These are phyloP conservation scores for Hanseniaspora meyeri DNA, from an alignment of 805 yeast genomes.

Conservation along the genomic window DNA sequence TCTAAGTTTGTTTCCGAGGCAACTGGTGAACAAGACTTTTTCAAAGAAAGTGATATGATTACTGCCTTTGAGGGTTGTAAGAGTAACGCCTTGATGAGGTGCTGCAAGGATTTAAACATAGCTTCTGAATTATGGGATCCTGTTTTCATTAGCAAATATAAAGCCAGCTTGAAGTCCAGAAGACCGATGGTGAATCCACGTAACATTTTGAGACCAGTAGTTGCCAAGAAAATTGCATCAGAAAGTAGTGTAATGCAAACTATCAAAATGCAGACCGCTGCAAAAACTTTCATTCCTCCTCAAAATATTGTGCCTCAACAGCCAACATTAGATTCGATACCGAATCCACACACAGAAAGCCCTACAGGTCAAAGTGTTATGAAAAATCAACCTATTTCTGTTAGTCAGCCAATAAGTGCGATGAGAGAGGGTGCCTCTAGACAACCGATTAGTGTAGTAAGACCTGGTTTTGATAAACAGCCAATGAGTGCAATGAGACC, in stretches of 20 bases:
- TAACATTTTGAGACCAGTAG: background rate
- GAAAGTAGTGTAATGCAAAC: background rate
- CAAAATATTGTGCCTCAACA: no score
- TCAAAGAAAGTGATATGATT: slow-evolving; percentile 72
- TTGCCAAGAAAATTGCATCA: background rate
- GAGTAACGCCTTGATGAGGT: slow-evolving; percentile 91
- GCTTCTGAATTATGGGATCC: slow-evolving; percentile 99
- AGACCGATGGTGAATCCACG: slow-evolving; percentile 36
- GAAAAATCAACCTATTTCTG: no score
- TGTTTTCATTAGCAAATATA: slow-evolving; percentile 60
- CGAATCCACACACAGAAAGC: no score
- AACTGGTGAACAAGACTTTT: slow-evolving; percentile 91
- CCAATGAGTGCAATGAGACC: no score
- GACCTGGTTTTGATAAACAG: no score
- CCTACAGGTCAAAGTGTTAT: no score
- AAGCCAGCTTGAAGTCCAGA: slow-evolving; percentile 58
- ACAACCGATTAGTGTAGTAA: no score
- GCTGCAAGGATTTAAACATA: slow-evolving; percentile 93
- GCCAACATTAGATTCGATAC: no score
- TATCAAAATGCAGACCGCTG: background rate
- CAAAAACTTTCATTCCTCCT: background rate
- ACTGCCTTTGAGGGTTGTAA: slow-evolving; percentile 97
- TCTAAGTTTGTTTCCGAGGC: slow-evolving; percentile 86
- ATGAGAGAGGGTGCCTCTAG: no score
- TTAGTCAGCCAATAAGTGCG: no score